Percentiles rank a stretch among this genome's conserved stretches.
Conservation (phyloP, 108 stramenopile genomes). For the Nitzschia sp. region DNA sequence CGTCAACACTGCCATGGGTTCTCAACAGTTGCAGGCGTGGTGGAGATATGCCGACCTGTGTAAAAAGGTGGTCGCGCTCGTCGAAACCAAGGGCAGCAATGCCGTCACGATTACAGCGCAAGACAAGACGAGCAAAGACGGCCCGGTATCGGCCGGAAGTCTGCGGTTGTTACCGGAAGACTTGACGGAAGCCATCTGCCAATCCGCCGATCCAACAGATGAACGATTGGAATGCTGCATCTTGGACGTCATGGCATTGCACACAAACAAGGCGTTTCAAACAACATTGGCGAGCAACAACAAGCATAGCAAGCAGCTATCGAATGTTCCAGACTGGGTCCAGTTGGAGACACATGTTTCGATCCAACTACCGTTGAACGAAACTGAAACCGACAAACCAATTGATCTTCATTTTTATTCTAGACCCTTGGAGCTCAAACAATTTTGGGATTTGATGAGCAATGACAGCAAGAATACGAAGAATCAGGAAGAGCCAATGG, state of each 20-base stretch:
- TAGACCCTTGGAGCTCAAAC: not conserved
- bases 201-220: slow-evolving; percentile 14
- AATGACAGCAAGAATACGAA: not conserved
- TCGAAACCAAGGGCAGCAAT: slow-evolving; percentile 13
- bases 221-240: slow-evolving; percentile 21
- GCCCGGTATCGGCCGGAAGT: not conserved
- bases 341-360: slow-evolving; percentile 3
- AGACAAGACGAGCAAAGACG: not conserved
- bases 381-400: slow-evolving; percentile 16
- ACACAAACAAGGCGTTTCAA: slow-evolving; percentile 23
- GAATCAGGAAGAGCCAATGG: not conserved
- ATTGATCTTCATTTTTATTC: slow-evolving; percentile 10
- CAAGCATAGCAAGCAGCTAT: not conserved
- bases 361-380: slow-evolving; percentile 27
- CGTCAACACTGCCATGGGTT: slow-evolving; percentile 6
- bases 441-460: not conserved
- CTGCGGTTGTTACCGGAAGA: not conserved
- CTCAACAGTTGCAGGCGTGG: slow-evolving; percentile 14
- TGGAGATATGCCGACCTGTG: slow-evolving; percentile 13
- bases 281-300: not conserved
- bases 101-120: not conserved
- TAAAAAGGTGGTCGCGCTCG: slow-evolving; percentile 3
- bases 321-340: not conserved
- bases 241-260: slow-evolving; percentile 19
- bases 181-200: not conserved